These are phyloP conservation scores for Sporisorium reilianum DNA, from an alignment of 1,284 basidiomycete species.

Conservation along the genomic window DNA sequence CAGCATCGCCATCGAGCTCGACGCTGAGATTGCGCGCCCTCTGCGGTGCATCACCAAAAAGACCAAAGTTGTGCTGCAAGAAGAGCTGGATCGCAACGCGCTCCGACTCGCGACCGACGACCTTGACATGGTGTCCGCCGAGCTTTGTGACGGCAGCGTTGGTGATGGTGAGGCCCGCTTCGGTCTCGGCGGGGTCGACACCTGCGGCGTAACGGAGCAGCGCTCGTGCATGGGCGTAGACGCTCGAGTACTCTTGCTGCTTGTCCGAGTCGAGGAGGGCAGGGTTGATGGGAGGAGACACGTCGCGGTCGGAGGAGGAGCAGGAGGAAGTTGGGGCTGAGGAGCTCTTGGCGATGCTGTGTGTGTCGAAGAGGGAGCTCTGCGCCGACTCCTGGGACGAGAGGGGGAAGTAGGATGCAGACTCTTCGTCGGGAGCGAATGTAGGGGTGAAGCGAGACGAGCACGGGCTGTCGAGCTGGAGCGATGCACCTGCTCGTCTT, in stretches of 20 bases:
- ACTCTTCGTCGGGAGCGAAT: slow-evolving; percentile 36
- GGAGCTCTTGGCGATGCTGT: slow-evolving; percentile 40
- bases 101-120: slow-evolving; percentile 67
- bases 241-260: slow-evolving; percentile 53
- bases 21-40: slow-evolving; percentile 29
- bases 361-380: slow-evolving; percentile 49
- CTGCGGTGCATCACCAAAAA: slow-evolving; percentile 39
- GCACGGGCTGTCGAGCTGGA: slow-evolving; percentile 33
- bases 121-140: slow-evolving; percentile 50
- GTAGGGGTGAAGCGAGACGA: slow-evolving; percentile 24
- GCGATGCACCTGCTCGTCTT: slow-evolving; percentile 6
- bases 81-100: slow-evolving; percentile 64
- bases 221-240: slow-evolving; percentile 69
- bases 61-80: slow-evolving; percentile 54
- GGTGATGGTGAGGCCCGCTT: slow-evolving; percentile 45
- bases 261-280: slow-evolving; percentile 17
- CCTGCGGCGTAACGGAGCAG: slow-evolving; percentile 64
- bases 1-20: slow-evolving; percentile 53
- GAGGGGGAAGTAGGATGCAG: slow-evolving; percentile 44
- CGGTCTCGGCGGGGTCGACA: slow-evolving; percentile 46
- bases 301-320: slow-evolving; percentile 37
- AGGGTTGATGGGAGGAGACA: slow-evolving; percentile 26
- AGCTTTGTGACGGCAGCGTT: slow-evolving; percentile 25
- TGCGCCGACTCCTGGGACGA: slow-evolving; percentile 52
- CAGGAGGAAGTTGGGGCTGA: slow-evolving; percentile 34